Evolutionary conservation across 495 filamentous ascomycete species (phyloP).

Genomic region (Darksidea phi): DNA sequence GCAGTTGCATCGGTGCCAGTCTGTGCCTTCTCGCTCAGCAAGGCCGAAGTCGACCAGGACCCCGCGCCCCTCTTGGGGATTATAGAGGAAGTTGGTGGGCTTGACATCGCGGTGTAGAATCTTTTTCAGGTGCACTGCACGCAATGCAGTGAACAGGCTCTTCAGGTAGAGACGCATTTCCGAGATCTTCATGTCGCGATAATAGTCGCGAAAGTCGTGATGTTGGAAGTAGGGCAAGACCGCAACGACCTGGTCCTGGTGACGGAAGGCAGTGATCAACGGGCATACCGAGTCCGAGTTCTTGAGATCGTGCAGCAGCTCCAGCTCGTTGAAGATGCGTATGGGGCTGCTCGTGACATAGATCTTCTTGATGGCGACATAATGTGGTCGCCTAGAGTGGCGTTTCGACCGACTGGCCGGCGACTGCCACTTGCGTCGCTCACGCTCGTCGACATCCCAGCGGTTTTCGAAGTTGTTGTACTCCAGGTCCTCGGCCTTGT

Average conservation of each 20-base stretch:
- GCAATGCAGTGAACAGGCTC: conserved; percentile 81
- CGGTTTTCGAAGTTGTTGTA: conserved; percentile 81
- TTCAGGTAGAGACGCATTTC: conserved; percentile 88
- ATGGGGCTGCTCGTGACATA: conserved; percentile 93
- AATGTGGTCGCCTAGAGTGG: conserved; percentile 42
- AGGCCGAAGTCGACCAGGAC: conserved; percentile 96
- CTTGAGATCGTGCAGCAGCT: conserved; percentile 86
- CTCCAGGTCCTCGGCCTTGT: conserved; percentile 94
- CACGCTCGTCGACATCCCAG: conserved; percentile 74
- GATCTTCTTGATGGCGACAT: conserved; percentile 97
- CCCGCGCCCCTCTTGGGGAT: conserved; percentile 72
- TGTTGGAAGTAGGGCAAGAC: conserved; percentile 94
- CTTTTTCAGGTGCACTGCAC: conserved; percentile 72
- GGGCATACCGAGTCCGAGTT: conserved; percentile 84
- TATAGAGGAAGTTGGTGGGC: conserved; percentile 99
- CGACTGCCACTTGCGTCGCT: conserved; percentile 61
- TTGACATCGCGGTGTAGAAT: conserved; percentile 98
- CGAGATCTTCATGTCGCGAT: conserved; percentile 75
- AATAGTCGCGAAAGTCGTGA: conserved; percentile 94
- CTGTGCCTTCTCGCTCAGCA: conserved; percentile 75
- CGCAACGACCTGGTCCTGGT: conserved; percentile 91
- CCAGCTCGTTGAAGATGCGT: conserved; percentile 94
- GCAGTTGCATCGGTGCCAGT: conserved; percentile 73
- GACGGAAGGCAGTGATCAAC: conserved; percentile 90
- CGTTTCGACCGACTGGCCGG: conserved; percentile 49